phyloP scores from a whole-genome alignment of 768 basidiomycete genomes.

The Lactarius evosmus region DNA sequence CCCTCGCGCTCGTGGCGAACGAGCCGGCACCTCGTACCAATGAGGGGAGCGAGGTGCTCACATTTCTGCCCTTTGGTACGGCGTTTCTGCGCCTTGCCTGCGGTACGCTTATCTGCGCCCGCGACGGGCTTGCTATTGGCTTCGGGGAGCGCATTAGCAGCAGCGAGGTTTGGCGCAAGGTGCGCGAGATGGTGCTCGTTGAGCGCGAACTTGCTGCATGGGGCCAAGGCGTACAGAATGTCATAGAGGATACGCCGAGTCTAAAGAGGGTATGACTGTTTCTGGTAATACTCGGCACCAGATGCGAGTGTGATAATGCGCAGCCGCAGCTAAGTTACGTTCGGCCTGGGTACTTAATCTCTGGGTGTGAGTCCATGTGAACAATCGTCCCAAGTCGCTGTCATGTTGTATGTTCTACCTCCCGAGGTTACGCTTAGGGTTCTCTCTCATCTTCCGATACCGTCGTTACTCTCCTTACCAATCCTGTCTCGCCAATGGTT shows the following conservation, averaged over 20 bases:
- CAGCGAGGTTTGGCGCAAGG: slow-evolving; percentile 62
- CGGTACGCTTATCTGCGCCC: slow-evolving; percentile 59
- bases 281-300: not conserved
- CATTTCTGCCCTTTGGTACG: slow-evolving; percentile 68
- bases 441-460: too few species aligned
- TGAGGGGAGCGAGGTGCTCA: slow-evolving; percentile 18
- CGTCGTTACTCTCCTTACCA: too few species aligned
- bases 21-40: slow-evolving; percentile 49
- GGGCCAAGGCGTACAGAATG: slow-evolving; percentile 59
- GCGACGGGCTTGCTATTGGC: slow-evolving; percentile 58
- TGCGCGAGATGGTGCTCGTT: slow-evolving; percentile 54
- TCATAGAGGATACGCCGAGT: slow-evolving; percentile 42
- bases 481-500: too few species aligned
- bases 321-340: not conserved
- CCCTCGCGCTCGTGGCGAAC: slow-evolving; percentile 70
- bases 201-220: slow-evolving; percentile 75
- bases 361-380: too few species aligned
- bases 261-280: slow-evolving; percentile 11
- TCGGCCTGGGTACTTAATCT: too few species aligned
- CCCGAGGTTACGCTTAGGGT: too few species aligned
- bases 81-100: slow-evolving; percentile 60
- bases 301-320: not conserved
- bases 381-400: too few species aligned
- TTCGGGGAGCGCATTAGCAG: slow-evolving; percentile 71
- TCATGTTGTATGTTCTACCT: too few species aligned